phyloP scores from a whole-genome alignment of 2,329 filamentous ascomycete species.

The Pyrenochaeta sp. region DNA sequence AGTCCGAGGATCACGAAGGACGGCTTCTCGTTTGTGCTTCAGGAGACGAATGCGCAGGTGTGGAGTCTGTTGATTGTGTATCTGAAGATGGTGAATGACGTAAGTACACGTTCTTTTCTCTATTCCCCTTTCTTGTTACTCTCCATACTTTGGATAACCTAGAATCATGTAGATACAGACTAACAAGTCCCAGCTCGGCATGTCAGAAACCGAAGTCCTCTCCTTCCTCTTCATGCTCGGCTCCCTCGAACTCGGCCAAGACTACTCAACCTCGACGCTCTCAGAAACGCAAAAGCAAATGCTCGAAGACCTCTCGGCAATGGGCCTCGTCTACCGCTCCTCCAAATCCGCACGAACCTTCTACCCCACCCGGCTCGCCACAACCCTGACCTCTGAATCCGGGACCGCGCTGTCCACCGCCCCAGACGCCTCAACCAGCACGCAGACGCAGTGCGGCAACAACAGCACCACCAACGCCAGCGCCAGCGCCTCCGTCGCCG shows the following conservation, averaged over 20 bases:
- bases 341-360: conserved; percentile 59
- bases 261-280: conserved; percentile 86
- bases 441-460: no score
- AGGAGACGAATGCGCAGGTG: conserved; percentile 95
- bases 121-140: background rate
- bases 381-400: conserved; percentile 83
- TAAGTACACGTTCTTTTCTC: no score
- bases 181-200: conserved; percentile 60
- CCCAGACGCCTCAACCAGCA: no score
- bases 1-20: conserved; percentile 83
- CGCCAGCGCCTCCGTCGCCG: conserved; percentile 23
- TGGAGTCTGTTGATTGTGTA: conserved; percentile 96
- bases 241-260: conserved; percentile 87
- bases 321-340: conserved; percentile 83
- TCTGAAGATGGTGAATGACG: conserved; percentile 79
- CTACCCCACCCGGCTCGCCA: conserved; percentile 93
- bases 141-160: background rate
- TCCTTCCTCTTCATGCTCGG: conserved; percentile 96
- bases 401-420: conserved; percentile 50
- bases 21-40: conserved; percentile 92
- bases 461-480: conserved; percentile 37
- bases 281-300: conserved; percentile 84
- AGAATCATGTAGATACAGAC: background rate
- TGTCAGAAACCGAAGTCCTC: conserved; percentile 92
- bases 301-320: conserved; percentile 88